Evolutionary conservation across 805 yeast species (phyloP).

Genomic region (Lipomyces mesembrius): DNA sequence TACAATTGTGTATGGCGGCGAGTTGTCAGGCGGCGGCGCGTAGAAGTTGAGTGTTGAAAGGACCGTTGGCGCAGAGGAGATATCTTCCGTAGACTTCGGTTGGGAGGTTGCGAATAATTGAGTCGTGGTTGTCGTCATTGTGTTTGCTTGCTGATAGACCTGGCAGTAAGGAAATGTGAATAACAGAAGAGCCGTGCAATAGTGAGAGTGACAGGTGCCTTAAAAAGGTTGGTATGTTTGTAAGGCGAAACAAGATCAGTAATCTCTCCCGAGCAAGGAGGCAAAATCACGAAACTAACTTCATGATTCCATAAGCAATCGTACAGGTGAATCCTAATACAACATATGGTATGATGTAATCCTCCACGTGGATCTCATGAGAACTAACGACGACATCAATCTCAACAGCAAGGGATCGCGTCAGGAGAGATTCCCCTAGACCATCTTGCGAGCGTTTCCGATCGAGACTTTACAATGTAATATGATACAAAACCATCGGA

Average conservation of each 20-base stretch:
- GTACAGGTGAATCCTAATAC: too few species aligned
- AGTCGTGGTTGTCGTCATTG: neutral
- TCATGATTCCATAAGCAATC: too few species aligned
- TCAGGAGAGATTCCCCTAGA: too few species aligned
- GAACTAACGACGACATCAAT: too few species aligned
- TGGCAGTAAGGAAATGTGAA: neutral
- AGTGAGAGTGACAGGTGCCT: neutral
- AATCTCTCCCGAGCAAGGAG: neutral
- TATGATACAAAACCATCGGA: too few species aligned
- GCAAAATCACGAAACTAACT: too few species aligned
- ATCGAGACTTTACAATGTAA: too few species aligned
- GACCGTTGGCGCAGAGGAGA: neutral
- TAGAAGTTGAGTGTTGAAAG: slow-evolving; percentile 21
- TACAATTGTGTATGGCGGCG: slow-evolving; percentile 38
- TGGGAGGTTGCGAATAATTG: neutral
- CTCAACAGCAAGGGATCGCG: too few species aligned
- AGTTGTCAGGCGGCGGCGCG: slow-evolving; percentile 25
- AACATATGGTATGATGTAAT: too few species aligned
- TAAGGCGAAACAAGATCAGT: neutral
- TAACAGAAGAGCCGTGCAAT: neutral
- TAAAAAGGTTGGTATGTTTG: neutral
- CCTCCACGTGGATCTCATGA: too few species aligned
- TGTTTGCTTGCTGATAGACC: neutral
- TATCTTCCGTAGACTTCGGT: neutral
- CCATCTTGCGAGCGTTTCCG: too few species aligned